Conservation (phyloP, 2,329 filamentous ascomycete genomes). For the Stagonosporopsis rhizophila region DNA sequence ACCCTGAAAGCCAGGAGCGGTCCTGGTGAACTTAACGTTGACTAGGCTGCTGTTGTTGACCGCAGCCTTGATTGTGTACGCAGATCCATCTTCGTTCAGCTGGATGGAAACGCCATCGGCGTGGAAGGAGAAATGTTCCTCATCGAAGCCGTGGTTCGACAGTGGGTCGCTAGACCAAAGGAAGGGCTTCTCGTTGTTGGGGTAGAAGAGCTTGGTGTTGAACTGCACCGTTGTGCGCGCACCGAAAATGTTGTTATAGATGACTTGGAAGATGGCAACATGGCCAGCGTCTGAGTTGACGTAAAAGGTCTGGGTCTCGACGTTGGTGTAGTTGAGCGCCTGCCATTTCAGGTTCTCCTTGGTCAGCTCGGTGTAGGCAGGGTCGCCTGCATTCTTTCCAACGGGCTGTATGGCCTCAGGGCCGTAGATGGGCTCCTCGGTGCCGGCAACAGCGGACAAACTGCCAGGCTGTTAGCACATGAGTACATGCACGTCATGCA, state of each 20-base stretch:
- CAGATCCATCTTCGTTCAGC: constrained; percentile 81
- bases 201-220: constrained; percentile 90
- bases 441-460: constrained; percentile 83
- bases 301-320: constrained; percentile 97
- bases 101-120: constrained; percentile 86
- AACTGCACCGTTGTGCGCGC: constrained; percentile 92
- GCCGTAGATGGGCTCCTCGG: constrained; percentile 95
- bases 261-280: constrained; percentile 83
- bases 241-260: constrained; percentile 95
- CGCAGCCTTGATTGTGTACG: constrained; percentile 89
- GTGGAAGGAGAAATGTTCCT: constrained; percentile 82
- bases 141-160: constrained; percentile 80
- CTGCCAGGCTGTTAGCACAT: constrained; percentile 47
- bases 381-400: constrained; percentile 77
- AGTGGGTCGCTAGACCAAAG: constrained; percentile 87
- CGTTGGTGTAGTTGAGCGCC: constrained; percentile 80
- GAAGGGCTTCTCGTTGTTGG: constrained; percentile 73
- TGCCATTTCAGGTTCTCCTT: constrained; percentile 84
- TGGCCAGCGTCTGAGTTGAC: constrained; percentile 79
- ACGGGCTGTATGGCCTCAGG: constrained; percentile 86
- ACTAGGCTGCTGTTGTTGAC: constrained; percentile 81
- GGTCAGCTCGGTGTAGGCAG: constrained; percentile 79
- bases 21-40: constrained; percentile 80
- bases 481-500: constrained; percentile 18
- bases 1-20: constrained; percentile 80